Evolutionary conservation across 2,329 filamentous ascomycete species (phyloP).

Genomic region (Alternaria tenuissima): DNA sequence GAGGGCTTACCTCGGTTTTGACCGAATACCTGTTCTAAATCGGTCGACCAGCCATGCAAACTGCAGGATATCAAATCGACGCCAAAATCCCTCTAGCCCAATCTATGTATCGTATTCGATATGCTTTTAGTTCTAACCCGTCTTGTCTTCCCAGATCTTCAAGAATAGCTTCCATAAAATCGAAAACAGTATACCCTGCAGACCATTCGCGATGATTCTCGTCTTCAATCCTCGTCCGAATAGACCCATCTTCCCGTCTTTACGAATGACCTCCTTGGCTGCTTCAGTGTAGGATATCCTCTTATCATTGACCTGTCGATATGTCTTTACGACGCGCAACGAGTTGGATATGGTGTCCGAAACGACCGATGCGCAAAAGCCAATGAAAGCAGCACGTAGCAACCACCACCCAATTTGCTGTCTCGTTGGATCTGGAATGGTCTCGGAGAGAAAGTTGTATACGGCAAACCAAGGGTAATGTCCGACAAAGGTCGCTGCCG

Average conservation of each 20-base stretch:
- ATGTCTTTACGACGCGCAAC: slow-evolving; percentile 40
- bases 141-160: slow-evolving; percentile 34
- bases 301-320: slow-evolving; percentile 41
- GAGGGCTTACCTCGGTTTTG: not conserved
- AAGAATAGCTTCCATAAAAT: slow-evolving; percentile 43
- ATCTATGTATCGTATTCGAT: not conserved
- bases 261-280: slow-evolving; percentile 32
- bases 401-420: slow-evolving; percentile 35
- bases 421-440: slow-evolving; percentile 31
- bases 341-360: slow-evolving; percentile 43
- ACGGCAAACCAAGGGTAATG: slow-evolving; percentile 44
- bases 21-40: not conserved
- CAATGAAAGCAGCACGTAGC: slow-evolving; percentile 38
- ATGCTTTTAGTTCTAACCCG: not conserved
- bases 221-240: slow-evolving; percentile 42
- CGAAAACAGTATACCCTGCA: slow-evolving; percentile 43
- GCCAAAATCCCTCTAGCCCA: not conserved
- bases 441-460: slow-evolving; percentile 38
- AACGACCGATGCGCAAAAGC: slow-evolving; percentile 40
- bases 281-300: slow-evolving; percentile 39
- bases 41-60: not conserved
- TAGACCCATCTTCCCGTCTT: slow-evolving; percentile 34
- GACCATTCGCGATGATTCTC: slow-evolving; percentile 39
- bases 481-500: slow-evolving; percentile 41
- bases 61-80: not conserved